Evolutionary conservation across 2,329 filamentous ascomycete genomes (phyloP).

Genomic region (Colletotrichum sp.): DNA sequence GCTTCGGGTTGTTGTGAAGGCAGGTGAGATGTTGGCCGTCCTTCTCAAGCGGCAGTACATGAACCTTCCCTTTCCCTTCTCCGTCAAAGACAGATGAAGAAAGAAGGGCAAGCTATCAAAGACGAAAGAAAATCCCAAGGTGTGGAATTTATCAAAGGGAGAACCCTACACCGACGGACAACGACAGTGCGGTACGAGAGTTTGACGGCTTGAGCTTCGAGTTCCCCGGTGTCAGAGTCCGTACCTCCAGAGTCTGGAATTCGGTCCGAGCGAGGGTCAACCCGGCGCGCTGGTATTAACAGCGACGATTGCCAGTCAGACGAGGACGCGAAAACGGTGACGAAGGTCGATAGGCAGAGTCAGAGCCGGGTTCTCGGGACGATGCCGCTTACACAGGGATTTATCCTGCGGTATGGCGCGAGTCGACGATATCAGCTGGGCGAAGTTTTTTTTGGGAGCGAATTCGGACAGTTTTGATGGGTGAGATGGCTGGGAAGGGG

Average conservation of each 20-base stretch:
- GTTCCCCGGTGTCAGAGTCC: conserved; percentile 15
- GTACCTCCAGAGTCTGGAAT: background rate
- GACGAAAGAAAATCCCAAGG: too few species aligned
- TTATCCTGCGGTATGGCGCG: background rate
- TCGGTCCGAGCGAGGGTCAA: conserved; percentile 16
- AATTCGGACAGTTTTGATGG: background rate
- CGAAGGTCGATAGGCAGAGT: background rate
- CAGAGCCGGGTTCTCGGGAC: background rate
- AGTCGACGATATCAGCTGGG: background rate
- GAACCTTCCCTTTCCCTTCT: background rate
- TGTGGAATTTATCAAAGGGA: background rate
- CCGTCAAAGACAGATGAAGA: background rate
- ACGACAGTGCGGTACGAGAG: background rate
- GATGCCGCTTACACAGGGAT: background rate
- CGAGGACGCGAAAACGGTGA: background rate
- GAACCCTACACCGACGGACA: background rate
- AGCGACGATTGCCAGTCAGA: background rate
- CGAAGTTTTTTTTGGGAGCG: background rate
- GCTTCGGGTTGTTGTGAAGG: background rate
- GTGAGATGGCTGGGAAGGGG: background rate
- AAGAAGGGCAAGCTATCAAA: background rate
- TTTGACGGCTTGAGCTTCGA: background rate
- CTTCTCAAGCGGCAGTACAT: background rate
- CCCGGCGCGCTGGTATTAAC: background rate
- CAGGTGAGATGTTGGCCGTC: background rate